Evolutionary conservation across 768 basidiomycete species (phyloP).

Genomic region (Auriscalpium vulgare): DNA sequence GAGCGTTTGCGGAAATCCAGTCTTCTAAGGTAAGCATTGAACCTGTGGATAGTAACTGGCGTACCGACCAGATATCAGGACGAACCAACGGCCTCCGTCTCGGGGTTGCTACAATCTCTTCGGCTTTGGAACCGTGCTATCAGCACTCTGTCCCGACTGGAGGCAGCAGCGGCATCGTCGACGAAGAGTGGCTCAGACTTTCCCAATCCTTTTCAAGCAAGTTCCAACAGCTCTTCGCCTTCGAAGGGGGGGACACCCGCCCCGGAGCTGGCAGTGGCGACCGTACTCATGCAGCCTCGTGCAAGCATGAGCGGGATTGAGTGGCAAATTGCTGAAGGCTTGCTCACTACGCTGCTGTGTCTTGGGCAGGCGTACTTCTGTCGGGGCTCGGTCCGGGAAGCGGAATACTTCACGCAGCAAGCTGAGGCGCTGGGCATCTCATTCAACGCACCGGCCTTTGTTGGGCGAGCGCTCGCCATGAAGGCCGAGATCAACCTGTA

Average conservation of each 20-base stretch:
- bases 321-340: conserved; percentile 70
- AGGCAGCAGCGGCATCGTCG: conserved; percentile 25
- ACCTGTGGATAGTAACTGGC: neutral
- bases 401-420: conserved; percentile 77
- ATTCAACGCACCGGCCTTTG: conserved; percentile 56
- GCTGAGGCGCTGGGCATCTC: conserved; percentile 66
- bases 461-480: conserved; percentile 56
- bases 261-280: conserved; percentile 9
- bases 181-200: conserved; percentile 24
- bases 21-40: conserved; percentile 45
- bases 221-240: conserved; percentile 35
- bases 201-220: conserved; percentile 53
- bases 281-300: conserved; percentile 16
- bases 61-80: conserved; percentile 35
- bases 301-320: conserved; percentile 48
- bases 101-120: conserved; percentile 57
- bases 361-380: conserved; percentile 56
- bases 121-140: conserved; percentile 77
- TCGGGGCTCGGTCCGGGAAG: conserved; percentile 78
- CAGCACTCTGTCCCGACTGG: conserved; percentile 56
- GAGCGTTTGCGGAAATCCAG: conserved; percentile 63
- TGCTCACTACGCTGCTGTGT: conserved; percentile 58
- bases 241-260: conserved; percentile 19
- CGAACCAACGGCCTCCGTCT: conserved; percentile 47
- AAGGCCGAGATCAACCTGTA: conserved; percentile 66